Percentiles rank a stretch among this genome's conserved stretches.
These are phyloP conservation scores for Pyricularia sp. DNA, from an alignment of 2,329 filamentous ascomycete species.

Conservation along the genomic window DNA sequence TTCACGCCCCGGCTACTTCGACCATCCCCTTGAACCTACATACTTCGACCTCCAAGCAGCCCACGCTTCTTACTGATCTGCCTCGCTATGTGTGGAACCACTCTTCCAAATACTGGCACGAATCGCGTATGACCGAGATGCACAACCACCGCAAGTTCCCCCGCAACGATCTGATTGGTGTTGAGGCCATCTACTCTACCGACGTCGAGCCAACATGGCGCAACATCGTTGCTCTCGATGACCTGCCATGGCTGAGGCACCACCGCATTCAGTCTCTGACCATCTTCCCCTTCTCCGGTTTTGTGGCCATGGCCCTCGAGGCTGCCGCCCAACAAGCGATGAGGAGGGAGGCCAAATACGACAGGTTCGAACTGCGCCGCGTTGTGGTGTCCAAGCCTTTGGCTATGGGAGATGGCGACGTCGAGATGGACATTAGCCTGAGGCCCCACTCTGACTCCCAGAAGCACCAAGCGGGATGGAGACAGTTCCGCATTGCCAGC, in stretches of 20 bases:
- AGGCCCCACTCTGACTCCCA: constrained; percentile 30
- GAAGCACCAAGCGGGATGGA: constrained; percentile 35
- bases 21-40: neutral
- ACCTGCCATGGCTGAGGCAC: constrained; percentile 47
- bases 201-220: constrained; percentile 38
- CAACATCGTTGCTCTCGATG: constrained; percentile 34
- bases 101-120: constrained; percentile 35
- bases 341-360: constrained; percentile 18
- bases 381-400: constrained; percentile 35
- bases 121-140: constrained; percentile 31
- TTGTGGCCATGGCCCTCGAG: constrained; percentile 40
- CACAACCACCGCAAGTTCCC: constrained; percentile 29
- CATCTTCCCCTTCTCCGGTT: constrained; percentile 46
- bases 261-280: constrained; percentile 47
- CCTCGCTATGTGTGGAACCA: constrained; percentile 39
- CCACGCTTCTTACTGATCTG: constrained; percentile 32
- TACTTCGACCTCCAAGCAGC: constrained; percentile 14
- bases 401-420: constrained; percentile 36
- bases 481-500: constrained; percentile 47
- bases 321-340: constrained; percentile 28
- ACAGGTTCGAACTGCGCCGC: constrained; percentile 38
- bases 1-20: neutral
- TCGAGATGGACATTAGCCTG: constrained; percentile 40
- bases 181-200: constrained; percentile 31
- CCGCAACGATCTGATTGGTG: constrained; percentile 36